Conservation (phyloP, 2,329 filamentous ascomycete species). For the Harringtonia lauricola region DNA sequence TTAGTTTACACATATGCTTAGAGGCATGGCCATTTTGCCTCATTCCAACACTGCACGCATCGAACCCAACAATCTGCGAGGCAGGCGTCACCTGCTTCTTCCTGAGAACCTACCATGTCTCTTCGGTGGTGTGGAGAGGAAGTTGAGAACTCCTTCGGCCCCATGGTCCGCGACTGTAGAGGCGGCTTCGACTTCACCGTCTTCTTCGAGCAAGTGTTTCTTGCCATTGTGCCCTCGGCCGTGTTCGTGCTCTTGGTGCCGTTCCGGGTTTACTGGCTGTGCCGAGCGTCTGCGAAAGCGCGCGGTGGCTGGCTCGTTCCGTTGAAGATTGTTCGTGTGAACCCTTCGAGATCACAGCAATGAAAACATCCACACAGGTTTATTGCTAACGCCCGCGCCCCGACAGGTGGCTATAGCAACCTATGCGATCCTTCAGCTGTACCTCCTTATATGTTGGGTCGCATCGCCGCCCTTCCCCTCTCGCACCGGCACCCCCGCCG, state of each 20-base stretch:
- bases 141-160: slow-evolving; percentile 1
- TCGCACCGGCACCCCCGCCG: slow-evolving; percentile 19
- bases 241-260: slow-evolving; percentile 20
- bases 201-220: slow-evolving; percentile 29
- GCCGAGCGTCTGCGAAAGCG: slow-evolving; percentile 16
- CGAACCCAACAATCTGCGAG: not conserved
- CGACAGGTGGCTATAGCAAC: slow-evolving; percentile 14
- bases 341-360: not conserved
- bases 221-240: slow-evolving; percentile 19
- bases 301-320: slow-evolving; percentile 14
- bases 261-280: slow-evolving; percentile 18
- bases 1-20: no score
- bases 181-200: slow-evolving; percentile 34
- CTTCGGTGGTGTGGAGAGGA: not conserved
- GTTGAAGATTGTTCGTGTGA: slow-evolving; percentile 17
- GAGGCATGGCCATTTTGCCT: no score
- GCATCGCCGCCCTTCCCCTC: slow-evolving; percentile 11
- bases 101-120: not conserved
- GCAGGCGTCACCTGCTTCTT: not conserved
- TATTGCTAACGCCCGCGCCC: not conserved
- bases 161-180: slow-evolving; percentile 1
- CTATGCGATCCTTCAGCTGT: slow-evolving; percentile 21
- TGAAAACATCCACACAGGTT: not conserved
- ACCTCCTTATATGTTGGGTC: slow-evolving; percentile 22
- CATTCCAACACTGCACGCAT: not conserved